A percentile compares a stretch with the other conserved stretches of the same genome.
Conservation (phyloP, 495 filamentous ascomycete species). For the Penicillium malachiteum region DNA sequence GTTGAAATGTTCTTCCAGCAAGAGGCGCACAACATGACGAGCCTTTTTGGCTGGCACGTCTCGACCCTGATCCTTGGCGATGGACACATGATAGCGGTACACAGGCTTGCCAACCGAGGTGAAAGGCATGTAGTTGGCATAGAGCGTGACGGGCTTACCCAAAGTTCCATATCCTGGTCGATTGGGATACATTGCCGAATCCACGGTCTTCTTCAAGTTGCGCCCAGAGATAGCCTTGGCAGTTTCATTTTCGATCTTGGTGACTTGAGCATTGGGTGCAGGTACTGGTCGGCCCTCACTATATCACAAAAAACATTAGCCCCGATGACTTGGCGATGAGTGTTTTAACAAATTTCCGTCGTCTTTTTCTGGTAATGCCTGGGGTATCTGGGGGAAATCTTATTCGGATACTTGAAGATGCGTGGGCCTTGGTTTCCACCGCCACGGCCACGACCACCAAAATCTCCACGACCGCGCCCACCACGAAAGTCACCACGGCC, state of each 20-base stretch:
- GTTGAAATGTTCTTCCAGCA: conserved; percentile 44
- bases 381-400: too few species aligned
- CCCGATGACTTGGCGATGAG: too few species aligned
- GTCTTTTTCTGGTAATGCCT: too few species aligned
- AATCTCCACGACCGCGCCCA: neutral
- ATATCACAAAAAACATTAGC: conserved; percentile 1
- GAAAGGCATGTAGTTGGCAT: conserved; percentile 65
- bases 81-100: conserved; percentile 40
- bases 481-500: conserved; percentile 17
- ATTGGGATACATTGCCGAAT: conserved; percentile 25
- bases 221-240: conserved; percentile 25
- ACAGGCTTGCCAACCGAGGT: conserved; percentile 31
- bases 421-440: conserved; percentile 20
- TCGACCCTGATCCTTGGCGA: conserved; percentile 26
- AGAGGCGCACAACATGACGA: conserved; percentile 49
- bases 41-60: conserved; percentile 49
- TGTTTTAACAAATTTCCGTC: too few species aligned
- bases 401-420: conserved; percentile 22
- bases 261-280: conserved; percentile 23
- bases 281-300: conserved; percentile 25
- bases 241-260: conserved; percentile 30
- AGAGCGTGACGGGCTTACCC: conserved; percentile 52
- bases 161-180: conserved; percentile 61
- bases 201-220: conserved; percentile 11
- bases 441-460: neutral